Evolutionary conservation across 345 rosid genomes (phyloP).

Genomic region (Linum trigynum): DNA sequence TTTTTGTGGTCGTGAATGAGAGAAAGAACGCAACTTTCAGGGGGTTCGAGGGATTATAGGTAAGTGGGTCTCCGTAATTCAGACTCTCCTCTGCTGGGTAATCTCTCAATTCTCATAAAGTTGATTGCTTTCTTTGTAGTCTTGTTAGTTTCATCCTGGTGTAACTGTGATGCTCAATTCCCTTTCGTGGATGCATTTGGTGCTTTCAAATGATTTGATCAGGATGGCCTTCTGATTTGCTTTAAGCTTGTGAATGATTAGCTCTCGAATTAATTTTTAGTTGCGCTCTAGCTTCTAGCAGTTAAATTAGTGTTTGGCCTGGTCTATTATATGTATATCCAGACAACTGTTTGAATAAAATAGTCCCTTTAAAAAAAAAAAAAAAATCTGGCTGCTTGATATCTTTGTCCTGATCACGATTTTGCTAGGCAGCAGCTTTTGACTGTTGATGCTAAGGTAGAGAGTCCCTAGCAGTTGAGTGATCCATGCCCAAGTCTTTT

Average conservation of each 20-base stretch:
- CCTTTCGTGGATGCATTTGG: not conserved
- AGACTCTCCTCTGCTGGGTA: conserved; percentile 11
- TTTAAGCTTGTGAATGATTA: not conserved
- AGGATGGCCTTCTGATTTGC: not conserved
- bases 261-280: not conserved
- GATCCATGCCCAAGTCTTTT: not conserved
- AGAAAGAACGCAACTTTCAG: conserved; percentile 13
- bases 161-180: not conserved
- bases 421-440: not conserved
- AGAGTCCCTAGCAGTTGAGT: too few relatives aligned
- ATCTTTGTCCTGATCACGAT: not conserved
- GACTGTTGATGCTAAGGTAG: not conserved
- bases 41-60: conserved; percentile 29
- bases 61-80: conserved; percentile 19
- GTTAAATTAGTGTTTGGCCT: not conserved
- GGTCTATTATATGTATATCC: not conserved
- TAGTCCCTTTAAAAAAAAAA: not conserved
- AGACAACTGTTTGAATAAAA: not conserved
- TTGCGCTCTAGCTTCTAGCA: not conserved
- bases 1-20: not conserved
- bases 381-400: not conserved
- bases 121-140: conserved; percentile 1
- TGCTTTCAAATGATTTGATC: not conserved
- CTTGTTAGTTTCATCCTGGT: not conserved
- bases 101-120: conserved; percentile 12